phyloP scores from a whole-genome alignment of 768 basidiomycete species.

The Macrocybe gigantea region DNA sequence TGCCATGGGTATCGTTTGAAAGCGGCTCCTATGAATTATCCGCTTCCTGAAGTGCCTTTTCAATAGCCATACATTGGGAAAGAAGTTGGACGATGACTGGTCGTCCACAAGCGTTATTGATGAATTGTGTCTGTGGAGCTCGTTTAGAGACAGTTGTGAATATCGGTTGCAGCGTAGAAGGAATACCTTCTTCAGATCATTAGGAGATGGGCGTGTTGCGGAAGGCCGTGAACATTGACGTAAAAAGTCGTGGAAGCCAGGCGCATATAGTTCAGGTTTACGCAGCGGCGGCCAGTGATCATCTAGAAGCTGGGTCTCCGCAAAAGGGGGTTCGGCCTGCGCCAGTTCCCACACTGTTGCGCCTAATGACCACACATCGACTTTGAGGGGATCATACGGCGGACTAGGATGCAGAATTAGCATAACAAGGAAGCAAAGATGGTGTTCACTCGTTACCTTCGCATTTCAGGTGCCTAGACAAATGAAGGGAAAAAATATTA shows the following conservation, averaged over 20 bases:
- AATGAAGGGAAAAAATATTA: not conserved
- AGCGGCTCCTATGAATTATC: constrained; percentile 12
- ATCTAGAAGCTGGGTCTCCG: constrained; percentile 47
- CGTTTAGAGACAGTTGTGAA: constrained; percentile 3
- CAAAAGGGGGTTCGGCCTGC: constrained; percentile 69
- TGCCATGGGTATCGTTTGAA: constrained; percentile 13
- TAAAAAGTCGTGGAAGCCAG: constrained; percentile 70
- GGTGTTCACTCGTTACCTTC: constrained; percentile 37
- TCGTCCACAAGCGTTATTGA: constrained; percentile 65
- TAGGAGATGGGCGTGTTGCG: constrained; percentile 46
- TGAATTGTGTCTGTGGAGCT: constrained; percentile 46
- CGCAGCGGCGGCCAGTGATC: constrained; percentile 62
- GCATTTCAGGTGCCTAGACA: constrained; percentile 63
- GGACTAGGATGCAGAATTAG: constrained; percentile 33
- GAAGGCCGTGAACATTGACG: constrained; percentile 59
- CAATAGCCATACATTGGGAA: constrained; percentile 61
- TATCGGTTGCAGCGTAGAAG: not conserved
- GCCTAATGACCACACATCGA: constrained; percentile 79
- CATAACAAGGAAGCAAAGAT: not conserved
- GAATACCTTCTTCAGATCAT: constrained; percentile 54
- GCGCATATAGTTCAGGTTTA: constrained; percentile 56
- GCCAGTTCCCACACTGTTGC: constrained; percentile 84
- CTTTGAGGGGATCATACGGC: constrained; percentile 66
- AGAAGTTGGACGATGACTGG: constrained; percentile 62
- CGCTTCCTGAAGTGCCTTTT: constrained; percentile 34